These are phyloP conservation scores for Podospora tetraspora DNA, from an alignment of 495 filamentous ascomycete species.

Conservation along the genomic window DNA sequence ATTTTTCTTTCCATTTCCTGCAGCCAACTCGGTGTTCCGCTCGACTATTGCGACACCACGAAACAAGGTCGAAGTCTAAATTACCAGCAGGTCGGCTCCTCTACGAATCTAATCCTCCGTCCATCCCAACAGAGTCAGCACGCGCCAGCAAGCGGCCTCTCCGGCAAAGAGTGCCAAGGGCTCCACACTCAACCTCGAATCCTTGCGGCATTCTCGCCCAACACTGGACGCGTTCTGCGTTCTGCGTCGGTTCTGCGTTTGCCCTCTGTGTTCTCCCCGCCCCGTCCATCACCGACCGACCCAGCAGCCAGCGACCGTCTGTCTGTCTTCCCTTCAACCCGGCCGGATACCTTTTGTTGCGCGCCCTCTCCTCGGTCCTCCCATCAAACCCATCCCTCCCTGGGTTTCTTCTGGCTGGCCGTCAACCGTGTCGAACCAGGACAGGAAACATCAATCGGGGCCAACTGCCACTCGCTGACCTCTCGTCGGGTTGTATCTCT, in stretches of 20 bases:
- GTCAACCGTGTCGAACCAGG: conserved; percentile 14
- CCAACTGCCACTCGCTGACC: conserved; percentile 15
- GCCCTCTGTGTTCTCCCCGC: conserved; percentile 8
- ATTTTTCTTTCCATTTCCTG: neutral
- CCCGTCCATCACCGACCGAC: conserved; percentile 3
- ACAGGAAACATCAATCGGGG: conserved; percentile 13
- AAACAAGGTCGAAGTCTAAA: neutral
- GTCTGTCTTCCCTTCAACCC: conserved; percentile 9
- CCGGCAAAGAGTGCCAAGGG: conserved; percentile 23
- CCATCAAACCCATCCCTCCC: neutral
- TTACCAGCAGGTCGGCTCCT: neutral
- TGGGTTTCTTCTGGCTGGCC: conserved; percentile 10
- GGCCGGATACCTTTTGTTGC: conserved; percentile 12
- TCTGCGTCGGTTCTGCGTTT: conserved; percentile 5
- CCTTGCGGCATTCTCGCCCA: conserved; percentile 22
- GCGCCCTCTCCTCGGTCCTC: conserved; percentile 15
- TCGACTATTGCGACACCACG: neutral
- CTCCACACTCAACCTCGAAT: conserved; percentile 29
- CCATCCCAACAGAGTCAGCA: conserved; percentile 8
- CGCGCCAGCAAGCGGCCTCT: conserved; percentile 19
- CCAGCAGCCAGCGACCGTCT: neutral
- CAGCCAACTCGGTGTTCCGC: neutral
- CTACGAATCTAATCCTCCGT: conserved; percentile 5
- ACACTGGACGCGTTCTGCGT: conserved; percentile 14
- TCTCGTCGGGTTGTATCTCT: conserved; percentile 21